These are phyloP conservation scores for Incumbomyces lentus DNA, from an alignment of 2,329 filamentous ascomycete genomes.

Conservation along the genomic window DNA sequence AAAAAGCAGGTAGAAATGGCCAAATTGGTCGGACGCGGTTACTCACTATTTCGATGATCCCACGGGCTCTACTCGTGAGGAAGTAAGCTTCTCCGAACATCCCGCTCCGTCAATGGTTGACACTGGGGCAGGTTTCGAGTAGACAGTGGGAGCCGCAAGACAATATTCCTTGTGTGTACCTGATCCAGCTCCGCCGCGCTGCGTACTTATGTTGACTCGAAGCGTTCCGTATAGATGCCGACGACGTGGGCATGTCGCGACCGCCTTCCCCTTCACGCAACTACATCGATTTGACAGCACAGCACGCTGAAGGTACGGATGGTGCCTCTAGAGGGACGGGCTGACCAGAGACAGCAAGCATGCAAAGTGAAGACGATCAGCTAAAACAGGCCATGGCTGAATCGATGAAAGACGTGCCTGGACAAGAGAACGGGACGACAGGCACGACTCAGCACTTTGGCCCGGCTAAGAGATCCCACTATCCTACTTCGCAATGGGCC, in stretches of 20 bases:
- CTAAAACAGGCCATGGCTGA: slow-evolving; percentile 38
- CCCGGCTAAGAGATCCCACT: slow-evolving; percentile 44
- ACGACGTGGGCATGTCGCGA: slow-evolving; percentile 27
- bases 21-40: slow-evolving; percentile 2
- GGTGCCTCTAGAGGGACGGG: not conserved
- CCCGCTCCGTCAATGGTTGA: not conserved
- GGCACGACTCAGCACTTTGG: slow-evolving; percentile 37
- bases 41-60: slow-evolving; percentile 5
- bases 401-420: slow-evolving; percentile 32
- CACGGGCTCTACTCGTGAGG: not conserved
- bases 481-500: slow-evolving; percentile 47
- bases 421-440: slow-evolving; percentile 47
- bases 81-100: not conserved
- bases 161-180: slow-evolving; percentile 17
- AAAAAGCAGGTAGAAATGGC: slow-evolving; percentile 2
- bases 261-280: slow-evolving; percentile 36
- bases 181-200: not conserved
- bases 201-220: slow-evolving; percentile 11
- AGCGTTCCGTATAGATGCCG: slow-evolving; percentile 28
- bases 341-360: slow-evolving; percentile 13
- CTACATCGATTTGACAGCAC: slow-evolving; percentile 24
- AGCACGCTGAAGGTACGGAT: slow-evolving; percentile 24
- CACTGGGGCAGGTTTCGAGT: not conserved
- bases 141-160: slow-evolving; percentile 16
- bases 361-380: slow-evolving; percentile 31